Base-by-base conservation (phyloP, 371 early-diverging fungal species). In the Lichtheimia ramosa region DNA sequence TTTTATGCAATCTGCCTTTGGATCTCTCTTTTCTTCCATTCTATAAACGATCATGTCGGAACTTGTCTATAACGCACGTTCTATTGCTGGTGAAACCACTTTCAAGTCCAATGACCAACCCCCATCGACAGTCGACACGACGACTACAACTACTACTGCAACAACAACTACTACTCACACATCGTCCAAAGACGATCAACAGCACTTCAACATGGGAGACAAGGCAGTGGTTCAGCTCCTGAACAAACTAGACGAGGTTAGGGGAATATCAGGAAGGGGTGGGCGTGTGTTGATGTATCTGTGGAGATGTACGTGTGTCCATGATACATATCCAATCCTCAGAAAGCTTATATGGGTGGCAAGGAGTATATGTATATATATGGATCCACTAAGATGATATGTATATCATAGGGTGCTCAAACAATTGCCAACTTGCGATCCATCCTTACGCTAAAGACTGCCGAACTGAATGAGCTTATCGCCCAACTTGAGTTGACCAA, bases 401-500 rank as follows among this genome's bases (percentile, higher is more conserved):
- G 34, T 3, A 25, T 25, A 34, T 34, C n/a, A 49, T 41, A 74
- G 74, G 77, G 77, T 21, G 68, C 74, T 21, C 81, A 80, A 64
- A 75, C 77, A 15, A 70, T 77, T 24, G 69, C 70, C 54, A 77
- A 77, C 43, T 60, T 80, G 10, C 77, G 81, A 7, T 77, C 77
- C 25, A 73, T 80, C 54, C 54, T 80, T 34, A 74, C 75, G 1
- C 52, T 80, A n/a, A 80, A 80, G 51, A 77, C 81, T 18, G 77
- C 77, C 12, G 81, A 80, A 62, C 59, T 80, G 3, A 77, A 80
- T 49, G 81, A 80, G 54, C 58, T 80, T 2, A 41, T 80, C 13
- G 77, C 77, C 13, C 81, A 80, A 53, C 61, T 80, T 13, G 77
- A 80, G 24, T 21, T 80, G 15, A 75, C 81, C 0, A 73, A 77